These are phyloP conservation scores for Zizania latifolia DNA, from an alignment of 176 grass and related monocot species.

Conservation along the genomic window DNA sequence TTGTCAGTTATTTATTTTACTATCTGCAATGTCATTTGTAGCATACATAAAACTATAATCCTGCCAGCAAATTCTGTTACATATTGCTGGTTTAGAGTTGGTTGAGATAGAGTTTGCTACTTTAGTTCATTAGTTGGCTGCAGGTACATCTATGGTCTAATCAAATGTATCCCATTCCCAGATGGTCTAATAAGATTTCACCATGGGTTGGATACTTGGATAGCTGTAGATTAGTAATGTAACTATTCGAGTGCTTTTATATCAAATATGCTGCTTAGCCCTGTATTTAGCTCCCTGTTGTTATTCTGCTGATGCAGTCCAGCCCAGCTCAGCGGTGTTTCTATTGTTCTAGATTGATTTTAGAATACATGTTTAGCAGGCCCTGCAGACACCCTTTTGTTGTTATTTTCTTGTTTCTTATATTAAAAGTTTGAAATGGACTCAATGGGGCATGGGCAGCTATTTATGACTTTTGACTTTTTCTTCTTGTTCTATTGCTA, in stretches of 20 bases:
- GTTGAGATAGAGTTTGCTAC: neutral
- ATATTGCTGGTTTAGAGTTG: neutral
- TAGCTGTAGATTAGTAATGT: neutral
- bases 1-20: neutral
- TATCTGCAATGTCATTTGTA: neutral
- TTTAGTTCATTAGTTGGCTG: constrained; percentile 5
- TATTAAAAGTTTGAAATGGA: neutral
- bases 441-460: neutral
- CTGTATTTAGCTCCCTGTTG: neutral
- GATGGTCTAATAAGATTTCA: neutral
- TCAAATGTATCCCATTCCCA: neutral
- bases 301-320: neutral
- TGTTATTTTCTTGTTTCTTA: neutral
- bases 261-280: neutral
- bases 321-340: neutral
- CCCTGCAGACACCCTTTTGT: neutral
- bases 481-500: neutral
- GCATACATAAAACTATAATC: neutral
- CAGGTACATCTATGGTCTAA: neutral
- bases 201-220: neutral
- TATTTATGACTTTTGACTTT: neutral
- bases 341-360: neutral
- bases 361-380: neutral
- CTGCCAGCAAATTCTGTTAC: neutral
- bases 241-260: neutral